Percentiles rank a stretch among this genome's conserved stretches.
These are phyloP conservation scores for Glarea lozoyensis DNA, from an alignment of 495 filamentous ascomycete genomes.

Conservation along the genomic window DNA sequence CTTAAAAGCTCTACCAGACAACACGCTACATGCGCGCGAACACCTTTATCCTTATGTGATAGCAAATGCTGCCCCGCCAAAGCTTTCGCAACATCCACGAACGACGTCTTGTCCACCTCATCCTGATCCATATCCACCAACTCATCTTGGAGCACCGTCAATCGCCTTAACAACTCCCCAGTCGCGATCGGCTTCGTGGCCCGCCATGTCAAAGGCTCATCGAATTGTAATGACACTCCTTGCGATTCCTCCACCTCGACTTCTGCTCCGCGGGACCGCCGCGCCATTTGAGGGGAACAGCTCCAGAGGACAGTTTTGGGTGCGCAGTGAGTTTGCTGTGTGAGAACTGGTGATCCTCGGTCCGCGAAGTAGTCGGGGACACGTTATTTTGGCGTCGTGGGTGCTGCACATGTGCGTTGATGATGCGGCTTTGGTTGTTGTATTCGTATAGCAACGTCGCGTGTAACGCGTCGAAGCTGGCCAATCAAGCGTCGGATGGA, in stretches of 20 bases:
- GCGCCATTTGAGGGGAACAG: slow-evolving; percentile 17
- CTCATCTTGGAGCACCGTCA: slow-evolving; percentile 76
- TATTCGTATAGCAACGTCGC: too few species aligned
- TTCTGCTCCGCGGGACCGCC: slow-evolving; percentile 17
- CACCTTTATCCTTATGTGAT: slow-evolving; percentile 84
- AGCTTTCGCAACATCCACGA: slow-evolving; percentile 80
- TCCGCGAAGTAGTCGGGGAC: too few species aligned
- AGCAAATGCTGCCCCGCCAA: slow-evolving; percentile 75
- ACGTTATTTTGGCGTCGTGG: too few species aligned
- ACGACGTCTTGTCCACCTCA: slow-evolving; percentile 67
- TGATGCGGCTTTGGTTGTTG: too few species aligned
- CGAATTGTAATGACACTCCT: slow-evolving; percentile 52
- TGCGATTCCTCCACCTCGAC: slow-evolving; percentile 14
- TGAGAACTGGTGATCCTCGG: too few species aligned
- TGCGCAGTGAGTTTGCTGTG: too few species aligned
- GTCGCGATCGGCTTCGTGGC: slow-evolving; percentile 83
- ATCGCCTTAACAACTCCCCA: slow-evolving; percentile 68
- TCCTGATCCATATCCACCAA: slow-evolving; percentile 83
- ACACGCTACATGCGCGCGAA: slow-evolving; percentile 78
- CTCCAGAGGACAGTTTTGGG: too few species aligned
- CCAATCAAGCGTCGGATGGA: too few species aligned
- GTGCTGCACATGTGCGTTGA: too few species aligned
- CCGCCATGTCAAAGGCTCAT: slow-evolving; percentile 84
- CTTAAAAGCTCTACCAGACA: slow-evolving; percentile 92
- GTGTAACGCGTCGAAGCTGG: too few species aligned